Evolutionary conservation across 441 rosid genomes (phyloP), one percentile per base, ranked within the genome.

Genomic region (Metrosideros polymorpha): DNA sequence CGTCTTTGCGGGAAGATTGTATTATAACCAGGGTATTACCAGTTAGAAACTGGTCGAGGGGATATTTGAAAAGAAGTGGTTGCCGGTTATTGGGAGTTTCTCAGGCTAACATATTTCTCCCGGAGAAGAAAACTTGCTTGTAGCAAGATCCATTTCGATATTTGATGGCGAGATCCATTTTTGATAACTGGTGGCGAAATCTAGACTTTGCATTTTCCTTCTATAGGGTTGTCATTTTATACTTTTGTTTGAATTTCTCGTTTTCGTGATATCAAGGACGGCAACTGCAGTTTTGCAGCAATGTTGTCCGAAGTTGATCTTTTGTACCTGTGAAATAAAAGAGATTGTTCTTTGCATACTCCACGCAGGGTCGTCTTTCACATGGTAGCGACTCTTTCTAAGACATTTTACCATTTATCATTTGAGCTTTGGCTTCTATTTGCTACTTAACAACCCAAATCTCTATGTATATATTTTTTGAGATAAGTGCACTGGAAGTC

Each of bases 1-100:
- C 97, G 98, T 85, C 98, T 97, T 53, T 96, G 99, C 82, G 98
- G 98, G 84, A 87, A 87, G 84, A 84, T 87, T 17, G 53, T 76
- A 82, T 42, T 84, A 59, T 87, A 45, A 87, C 83, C 50, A 12
- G 17, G 55, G 84, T 51, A 52, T n/a, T 2, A 18, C 52, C 79
- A 39, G 27, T 71, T 71, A 71, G 79, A 39, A 71, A 71, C 79
- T 71, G 79, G 79, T 71, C n/a, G 7, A 71, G 79, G 79, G n/a
- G 79, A 71, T 71, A 39, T 39, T 71, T 12, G 79, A 12, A 71
- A 39, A 22, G n/a, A 22, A 12, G 79, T 71, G 79, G 79, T 39
- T 47, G 10, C 27, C n/a, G 27, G 39, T 24, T 39, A 24, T 39
- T 39, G 79, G 49, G 22, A 71, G 2, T 47, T 71, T 39, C 15